Conservation (phyloP, 2,329 filamentous ascomycete genomes). For the Claviceps sp. region DNA sequence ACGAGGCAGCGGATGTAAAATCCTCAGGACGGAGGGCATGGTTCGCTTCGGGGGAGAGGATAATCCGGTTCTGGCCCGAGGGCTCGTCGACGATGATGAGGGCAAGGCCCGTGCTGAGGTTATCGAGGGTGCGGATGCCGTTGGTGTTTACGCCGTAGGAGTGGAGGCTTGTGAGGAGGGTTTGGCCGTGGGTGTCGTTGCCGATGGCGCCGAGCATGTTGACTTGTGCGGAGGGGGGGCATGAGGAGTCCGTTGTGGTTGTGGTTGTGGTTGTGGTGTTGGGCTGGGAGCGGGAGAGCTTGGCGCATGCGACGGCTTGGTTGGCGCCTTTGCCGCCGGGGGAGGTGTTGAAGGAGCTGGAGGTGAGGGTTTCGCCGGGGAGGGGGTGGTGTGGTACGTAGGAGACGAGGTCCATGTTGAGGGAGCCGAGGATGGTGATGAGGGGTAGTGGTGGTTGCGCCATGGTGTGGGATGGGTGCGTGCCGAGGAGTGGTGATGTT, state of each 20-base stretch:
- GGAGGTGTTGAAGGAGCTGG: slow-evolving; percentile 63
- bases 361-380: slow-evolving; percentile 77
- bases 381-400: slow-evolving; percentile 71
- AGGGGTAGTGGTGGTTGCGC: slow-evolving; percentile 18
- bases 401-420: slow-evolving; percentile 89
- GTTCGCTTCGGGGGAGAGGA: slow-evolving; percentile 62
- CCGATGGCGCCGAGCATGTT: slow-evolving; percentile 59
- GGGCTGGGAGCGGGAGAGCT: slow-evolving; percentile 47
- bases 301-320: slow-evolving; percentile 80
- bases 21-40: slow-evolving; percentile 27
- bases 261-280: background rate
- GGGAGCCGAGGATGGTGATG: slow-evolving; percentile 80
- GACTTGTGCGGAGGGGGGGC: background rate
- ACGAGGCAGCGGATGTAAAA: slow-evolving; percentile 11
- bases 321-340: slow-evolving; percentile 92
- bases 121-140: slow-evolving; percentile 26
- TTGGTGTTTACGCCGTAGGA: slow-evolving; percentile 48
- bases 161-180: slow-evolving; percentile 44
- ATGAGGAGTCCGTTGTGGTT: background rate
- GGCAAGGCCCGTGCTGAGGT: slow-evolving; percentile 48
- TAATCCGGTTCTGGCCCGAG: slow-evolving; percentile 63
- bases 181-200: slow-evolving; percentile 48
- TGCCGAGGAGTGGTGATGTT: background rate
- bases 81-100: slow-evolving; percentile 64
- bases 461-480: slow-evolving; percentile 1